Base-by-base conservation (phyloP, 345 rosid genomes). In the Turnera subulata region DNA sequence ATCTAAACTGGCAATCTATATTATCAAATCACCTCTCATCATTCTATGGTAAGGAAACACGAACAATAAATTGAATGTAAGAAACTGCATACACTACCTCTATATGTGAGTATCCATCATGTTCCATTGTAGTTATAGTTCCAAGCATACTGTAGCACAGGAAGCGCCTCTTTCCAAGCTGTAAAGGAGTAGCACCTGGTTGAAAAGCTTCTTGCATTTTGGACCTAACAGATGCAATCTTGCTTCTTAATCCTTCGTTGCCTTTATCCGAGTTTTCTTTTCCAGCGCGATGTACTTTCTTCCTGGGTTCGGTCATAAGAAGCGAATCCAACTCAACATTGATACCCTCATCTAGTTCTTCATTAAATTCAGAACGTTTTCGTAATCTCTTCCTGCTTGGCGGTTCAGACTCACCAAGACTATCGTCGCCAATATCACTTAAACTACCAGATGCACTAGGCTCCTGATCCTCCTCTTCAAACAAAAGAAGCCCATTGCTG, bases 91-190 rank as follows among this genome's bases (percentile, higher is more conserved):
- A 23, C 11, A 18, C 64, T 63, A 89, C 99, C 94, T 93, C 99
- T 67, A 93, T 81, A 73, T 91, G 99, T 56, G 82, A 93, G 67
- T 81, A 83, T 6, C 95, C 99, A 61, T 93, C 97, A 63, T 87
- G 81, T 61, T 89, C 92, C 50, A 85, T 72, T 61, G 97, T 73
- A 46, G 99, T 93, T 72, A 93, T 82, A 53, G 85, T 69, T 63
- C 99, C 99, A 49, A 93, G 78, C 97, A 87, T 83, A 69, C 83
- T 93, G 73, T 93, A 93, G 77, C 97, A 87, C 82, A 93, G 71
- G 68, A 93, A 87, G 56, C 76, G 76, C 75, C 96, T 70, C 65
- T 87, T 85, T 18, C 96, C 97, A 29, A 79, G 73, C 69, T 81
- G 86, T 9, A 35, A 35, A 54, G 92, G 96, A 59, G 95, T 87